A percentile compares a stretch with the other conserved stretches of the same genome.
phyloP scores from a whole-genome alignment of 2,329 filamentous ascomycete genomes.

The Pseudogymnoascus sp. region DNA sequence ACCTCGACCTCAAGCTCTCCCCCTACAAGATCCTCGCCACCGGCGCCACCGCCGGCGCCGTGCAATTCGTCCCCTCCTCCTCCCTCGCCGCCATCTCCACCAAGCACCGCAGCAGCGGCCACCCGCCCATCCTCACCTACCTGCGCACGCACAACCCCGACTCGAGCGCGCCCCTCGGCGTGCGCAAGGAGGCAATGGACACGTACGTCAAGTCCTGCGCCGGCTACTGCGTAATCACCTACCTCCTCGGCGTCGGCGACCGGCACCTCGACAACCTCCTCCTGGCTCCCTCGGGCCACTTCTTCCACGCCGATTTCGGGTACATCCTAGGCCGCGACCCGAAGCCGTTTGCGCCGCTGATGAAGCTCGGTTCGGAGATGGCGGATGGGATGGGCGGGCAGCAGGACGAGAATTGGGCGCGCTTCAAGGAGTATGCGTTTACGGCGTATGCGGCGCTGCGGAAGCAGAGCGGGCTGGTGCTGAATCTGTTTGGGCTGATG shows the following conservation, averaged over 20 bases:
- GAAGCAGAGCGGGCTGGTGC: conserved; percentile 81
- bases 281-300: conserved; percentile 80
- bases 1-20: conserved; percentile 86
- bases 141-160: conserved; percentile 87
- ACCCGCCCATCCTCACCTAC: conserved; percentile 62
- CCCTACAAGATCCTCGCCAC: conserved; percentile 96
- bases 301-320: conserved; percentile 98
- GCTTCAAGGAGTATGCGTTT: conserved; percentile 94
- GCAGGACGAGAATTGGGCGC: conserved; percentile 69
- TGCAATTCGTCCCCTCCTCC: conserved; percentile 86
- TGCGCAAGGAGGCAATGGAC: conserved; percentile 87
- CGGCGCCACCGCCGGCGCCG: conserved; percentile 77
- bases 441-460: conserved; percentile 86
- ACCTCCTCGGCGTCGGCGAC: conserved; percentile 92
- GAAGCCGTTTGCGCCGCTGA: conserved; percentile 91
- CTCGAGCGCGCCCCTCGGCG: conserved; percentile 67
- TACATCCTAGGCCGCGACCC: conserved; percentile 96
- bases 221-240: conserved; percentile 97
- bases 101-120: conserved; percentile 61
- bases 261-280: conserved; percentile 93
- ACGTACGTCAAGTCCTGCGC: conserved; percentile 94
- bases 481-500: conserved; percentile 96
- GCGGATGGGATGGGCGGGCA: conserved; percentile 95
- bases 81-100: conserved; percentile 74
- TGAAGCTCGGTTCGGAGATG: conserved; percentile 98